Evolutionary conservation across 1,284 basidiomycete genomes (phyloP).

Genomic region (Leccinum proximum): DNA sequence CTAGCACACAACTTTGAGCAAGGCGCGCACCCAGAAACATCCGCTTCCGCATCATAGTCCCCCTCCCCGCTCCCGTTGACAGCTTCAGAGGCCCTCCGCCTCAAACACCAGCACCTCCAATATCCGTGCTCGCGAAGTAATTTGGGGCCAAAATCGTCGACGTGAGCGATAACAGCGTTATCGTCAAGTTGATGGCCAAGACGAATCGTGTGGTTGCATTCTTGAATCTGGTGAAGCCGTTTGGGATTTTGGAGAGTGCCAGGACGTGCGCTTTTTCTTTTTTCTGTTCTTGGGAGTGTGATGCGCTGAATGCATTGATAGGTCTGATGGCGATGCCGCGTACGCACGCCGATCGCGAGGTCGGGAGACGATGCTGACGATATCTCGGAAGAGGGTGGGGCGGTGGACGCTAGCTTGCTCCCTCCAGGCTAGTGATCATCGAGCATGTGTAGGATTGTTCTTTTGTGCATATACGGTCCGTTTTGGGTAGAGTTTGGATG

Average conservation of each 20-base stretch:
- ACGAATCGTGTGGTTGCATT: constrained; percentile 94
- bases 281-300: neutral
- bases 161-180: constrained; percentile 91
- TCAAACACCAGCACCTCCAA: constrained; percentile 91
- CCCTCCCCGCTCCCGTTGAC: constrained; percentile 48
- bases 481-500: too few species aligned
- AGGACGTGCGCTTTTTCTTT: constrained; percentile 57
- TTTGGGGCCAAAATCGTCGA: constrained; percentile 96
- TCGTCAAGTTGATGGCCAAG: constrained; percentile 96
- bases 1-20: constrained; percentile 79
- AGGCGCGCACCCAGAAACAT: constrained; percentile 38
- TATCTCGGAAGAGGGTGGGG: constrained; percentile 43
- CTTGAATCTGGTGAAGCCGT: constrained; percentile 89
- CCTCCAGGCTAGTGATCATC: constrained; percentile 72
- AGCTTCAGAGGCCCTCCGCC: constrained; percentile 83
- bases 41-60: constrained; percentile 6
- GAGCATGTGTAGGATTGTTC: neutral
- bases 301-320: constrained; percentile 28
- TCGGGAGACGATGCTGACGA: constrained; percentile 62
- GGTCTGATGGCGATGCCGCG: constrained; percentile 97
- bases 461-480: neutral
- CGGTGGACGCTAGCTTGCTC: constrained; percentile 82
- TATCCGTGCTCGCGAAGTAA: constrained; percentile 83
- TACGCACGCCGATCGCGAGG: constrained; percentile 68
- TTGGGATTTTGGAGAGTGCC: constrained; percentile 93